phyloP scores from a whole-genome alignment of 108 stramenopile species.

The Epipyxis sp. region DNA sequence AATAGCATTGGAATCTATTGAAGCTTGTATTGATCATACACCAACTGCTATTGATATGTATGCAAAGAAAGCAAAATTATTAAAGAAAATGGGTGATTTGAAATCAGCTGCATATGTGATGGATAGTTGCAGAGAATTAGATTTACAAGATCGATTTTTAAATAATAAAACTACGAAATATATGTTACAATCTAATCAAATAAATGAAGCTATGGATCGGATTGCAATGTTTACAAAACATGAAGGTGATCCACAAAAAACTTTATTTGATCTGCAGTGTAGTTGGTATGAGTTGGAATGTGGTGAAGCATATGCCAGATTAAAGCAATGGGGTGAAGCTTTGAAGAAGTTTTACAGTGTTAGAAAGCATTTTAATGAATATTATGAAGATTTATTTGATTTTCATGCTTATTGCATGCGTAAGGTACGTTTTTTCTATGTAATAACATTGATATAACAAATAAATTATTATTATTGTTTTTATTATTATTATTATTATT shows the following conservation, averaged over 20 bases:
- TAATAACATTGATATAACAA: constrained; percentile 10
- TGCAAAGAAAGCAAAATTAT: constrained; percentile 75
- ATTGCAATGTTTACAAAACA: constrained; percentile 63
- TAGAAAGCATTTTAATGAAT: constrained; percentile 89
- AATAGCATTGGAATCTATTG: constrained; percentile 67
- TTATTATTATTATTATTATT: constrained; percentile 88
- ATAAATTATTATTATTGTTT: constrained; percentile 70
- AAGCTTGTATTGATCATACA: constrained; percentile 75
- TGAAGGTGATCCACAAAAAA: constrained; percentile 86
- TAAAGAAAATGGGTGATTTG: constrained; percentile 77
- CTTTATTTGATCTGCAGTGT: constrained; percentile 95
- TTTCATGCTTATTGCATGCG: constrained; percentile 95
- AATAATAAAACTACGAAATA: constrained; percentile 96
- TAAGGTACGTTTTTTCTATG: constrained; percentile 64
- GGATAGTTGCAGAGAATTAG: constrained; percentile 79
- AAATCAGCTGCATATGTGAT: constrained; percentile 74
- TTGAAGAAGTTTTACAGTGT: constrained; percentile 70
- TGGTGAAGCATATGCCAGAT: constrained; percentile 57
- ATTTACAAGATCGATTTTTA: constrained; percentile 92
- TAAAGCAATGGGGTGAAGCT: constrained; percentile 37
- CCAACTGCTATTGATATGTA: constrained; percentile 86
- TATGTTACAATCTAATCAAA: constrained; percentile 79
- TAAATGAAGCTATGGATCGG: constrained; percentile 55
- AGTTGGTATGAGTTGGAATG: constrained; percentile 94
- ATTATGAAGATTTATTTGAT: constrained; percentile 96